These are phyloP conservation scores for Abelmoschus esculentus DNA, from an alignment of 345 rosid genomes.

Conservation along the genomic window DNA sequence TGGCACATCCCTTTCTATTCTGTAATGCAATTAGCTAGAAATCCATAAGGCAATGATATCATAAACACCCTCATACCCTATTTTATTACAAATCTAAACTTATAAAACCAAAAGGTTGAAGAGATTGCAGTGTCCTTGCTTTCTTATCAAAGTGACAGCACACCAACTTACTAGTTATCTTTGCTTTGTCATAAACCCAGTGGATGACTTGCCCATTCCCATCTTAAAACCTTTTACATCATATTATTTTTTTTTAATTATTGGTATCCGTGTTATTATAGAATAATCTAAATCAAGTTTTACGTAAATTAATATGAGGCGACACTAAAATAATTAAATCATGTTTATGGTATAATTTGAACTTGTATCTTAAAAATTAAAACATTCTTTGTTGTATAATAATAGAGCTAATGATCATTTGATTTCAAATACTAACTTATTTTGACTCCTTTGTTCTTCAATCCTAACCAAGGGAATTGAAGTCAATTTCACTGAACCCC, in stretches of 20 bases:
- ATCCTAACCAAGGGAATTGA: neutral
- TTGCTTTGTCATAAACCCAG: neutral
- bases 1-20: slow-evolving; percentile 16
- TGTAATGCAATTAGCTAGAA: slow-evolving; percentile 1
- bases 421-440: neutral
- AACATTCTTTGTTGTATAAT: neutral
- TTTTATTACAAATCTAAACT: neutral
- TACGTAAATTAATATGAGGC: too few relatives aligned
- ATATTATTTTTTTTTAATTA: too few relatives aligned
- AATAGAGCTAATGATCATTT: neutral
- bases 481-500: slow-evolving; percentile 34
- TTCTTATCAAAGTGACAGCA: slow-evolving; percentile 8
- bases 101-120: neutral
- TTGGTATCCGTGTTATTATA: too few relatives aligned
- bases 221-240: neutral
- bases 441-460: neutral
- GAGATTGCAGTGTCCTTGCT: neutral
- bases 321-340: too few relatives aligned
- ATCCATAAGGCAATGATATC: neutral
- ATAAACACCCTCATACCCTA: neutral
- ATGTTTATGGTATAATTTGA: too few relatives aligned
- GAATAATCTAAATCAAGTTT: too few relatives aligned
- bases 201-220: neutral
- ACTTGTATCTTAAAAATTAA: neutral
- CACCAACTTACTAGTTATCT: neutral